Evolutionary conservation across 306 rosid genomes (phyloP).

Genomic region (Lathyrus tuberosus): DNA sequence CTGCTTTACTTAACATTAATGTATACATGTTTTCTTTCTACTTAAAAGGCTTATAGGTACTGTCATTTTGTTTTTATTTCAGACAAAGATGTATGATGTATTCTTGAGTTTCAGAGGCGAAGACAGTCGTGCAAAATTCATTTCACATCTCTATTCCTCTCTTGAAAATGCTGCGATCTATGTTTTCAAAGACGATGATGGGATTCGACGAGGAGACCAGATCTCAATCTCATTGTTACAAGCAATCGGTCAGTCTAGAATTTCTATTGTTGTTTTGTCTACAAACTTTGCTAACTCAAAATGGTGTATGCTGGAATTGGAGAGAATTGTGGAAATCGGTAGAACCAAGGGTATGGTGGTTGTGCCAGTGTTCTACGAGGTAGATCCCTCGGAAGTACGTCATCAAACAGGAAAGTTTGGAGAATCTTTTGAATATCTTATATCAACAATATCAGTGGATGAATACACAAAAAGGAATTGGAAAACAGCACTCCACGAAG

Average conservation of each 20-base stretch:
- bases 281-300: too few species aligned
- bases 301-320: not conserved
- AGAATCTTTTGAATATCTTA: not conserved
- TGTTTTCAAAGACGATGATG: too few species aligned
- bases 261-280: too few species aligned
- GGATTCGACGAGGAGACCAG: too few species aligned
- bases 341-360: not conserved
- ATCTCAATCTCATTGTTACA: too few species aligned
- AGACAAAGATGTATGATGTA: not conserved
- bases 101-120: constrained; percentile 4
- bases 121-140: not conserved
- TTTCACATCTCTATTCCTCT: too few species aligned
- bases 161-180: too few species aligned
- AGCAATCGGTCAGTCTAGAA: too few species aligned
- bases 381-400: not conserved
- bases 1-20: not conserved
- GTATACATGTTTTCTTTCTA: not conserved
- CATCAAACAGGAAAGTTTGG: not conserved
- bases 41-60: not conserved
- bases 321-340: not conserved
- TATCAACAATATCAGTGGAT: not conserved
- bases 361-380: not conserved
- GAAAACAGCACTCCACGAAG: constrained; percentile 1
- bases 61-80: not conserved
- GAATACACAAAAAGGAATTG: not conserved